A percentile compares a stretch with the other conserved stretches of the same genome.
phyloP scores from a whole-genome alignment of 768 basidiomycete genomes.

The Brasilioporus rufonigricans region DNA sequence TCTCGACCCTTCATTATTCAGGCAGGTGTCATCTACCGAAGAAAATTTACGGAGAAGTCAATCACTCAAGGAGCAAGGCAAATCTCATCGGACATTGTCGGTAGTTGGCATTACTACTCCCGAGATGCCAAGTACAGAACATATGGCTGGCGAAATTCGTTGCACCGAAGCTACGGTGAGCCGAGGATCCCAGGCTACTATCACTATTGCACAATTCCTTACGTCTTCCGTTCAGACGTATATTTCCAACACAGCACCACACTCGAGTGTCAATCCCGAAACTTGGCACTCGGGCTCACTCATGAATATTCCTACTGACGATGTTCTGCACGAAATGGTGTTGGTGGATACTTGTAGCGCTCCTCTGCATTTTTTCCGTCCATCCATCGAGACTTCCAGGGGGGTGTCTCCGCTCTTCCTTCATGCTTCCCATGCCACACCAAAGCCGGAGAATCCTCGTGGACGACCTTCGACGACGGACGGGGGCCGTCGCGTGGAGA shows the following conservation, averaged over 20 bases:
- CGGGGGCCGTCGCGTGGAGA: conserved; percentile 9
- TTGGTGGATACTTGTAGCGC: not conserved
- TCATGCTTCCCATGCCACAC: not conserved
- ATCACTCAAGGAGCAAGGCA: conserved; percentile 25
- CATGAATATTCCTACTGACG: not conserved
- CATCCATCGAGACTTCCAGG: not conserved
- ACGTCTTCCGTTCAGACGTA: conserved; percentile 2
- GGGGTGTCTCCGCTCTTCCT: not conserved
- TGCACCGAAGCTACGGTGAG: conserved; percentile 6
- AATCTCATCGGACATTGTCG: not conserved
- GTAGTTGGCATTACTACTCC: not conserved
- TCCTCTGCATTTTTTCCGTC: not conserved
- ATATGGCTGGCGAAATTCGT: not conserved
- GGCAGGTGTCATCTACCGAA: not conserved
- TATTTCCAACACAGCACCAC: not conserved
- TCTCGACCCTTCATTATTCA: conserved; percentile 11
- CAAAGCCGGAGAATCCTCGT: not conserved
- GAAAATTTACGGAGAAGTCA: conserved; percentile 27
- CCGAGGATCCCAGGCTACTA: not conserved
- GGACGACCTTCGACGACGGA: conserved; percentile 6
- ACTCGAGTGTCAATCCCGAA: not conserved
- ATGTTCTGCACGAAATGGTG: not conserved
- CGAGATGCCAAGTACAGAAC: not conserved
- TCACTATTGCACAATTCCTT: not conserved
- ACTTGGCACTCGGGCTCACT: not conserved